A percentile compares a stretch with the other conserved stretches of the same genome.
These are phyloP conservation scores for Backusella tuberculispora DNA, from an alignment of 192 early-diverging fungal species.

Conservation along the genomic window DNA sequence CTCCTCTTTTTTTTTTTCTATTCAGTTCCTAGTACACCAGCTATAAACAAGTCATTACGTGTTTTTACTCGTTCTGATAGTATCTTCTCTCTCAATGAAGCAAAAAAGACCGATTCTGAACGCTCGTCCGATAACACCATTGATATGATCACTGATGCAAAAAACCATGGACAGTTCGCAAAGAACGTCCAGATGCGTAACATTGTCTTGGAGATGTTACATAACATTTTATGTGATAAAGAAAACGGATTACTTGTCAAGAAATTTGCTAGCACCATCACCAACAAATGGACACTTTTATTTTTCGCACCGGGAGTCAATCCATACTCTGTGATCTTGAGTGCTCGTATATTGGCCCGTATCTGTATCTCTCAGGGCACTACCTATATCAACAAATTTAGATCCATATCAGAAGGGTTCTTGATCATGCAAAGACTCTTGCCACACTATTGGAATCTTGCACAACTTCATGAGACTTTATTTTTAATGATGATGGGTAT, in stretches of 20 bases:
- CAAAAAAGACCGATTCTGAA: conserved; percentile 2
- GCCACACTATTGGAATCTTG: conserved; percentile 60
- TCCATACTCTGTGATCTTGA: conserved; percentile 55
- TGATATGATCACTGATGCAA: neutral
- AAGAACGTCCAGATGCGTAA: conserved; percentile 33
- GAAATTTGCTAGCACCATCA: conserved; percentile 58
- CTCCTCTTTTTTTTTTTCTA: neutral
- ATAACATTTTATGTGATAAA: conserved; percentile 60
- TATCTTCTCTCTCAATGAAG: neutral
- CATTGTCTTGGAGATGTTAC: conserved; percentile 66
- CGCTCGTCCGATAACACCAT: neutral
- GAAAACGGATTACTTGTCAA: conserved; percentile 45
- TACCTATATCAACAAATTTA: conserved; percentile 54
- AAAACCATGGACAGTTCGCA: neutral
- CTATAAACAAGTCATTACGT: neutral
- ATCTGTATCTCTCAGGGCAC: conserved; percentile 51
- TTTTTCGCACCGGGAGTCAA: conserved; percentile 58
- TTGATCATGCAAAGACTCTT: conserved; percentile 57
- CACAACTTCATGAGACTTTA: conserved; percentile 56
- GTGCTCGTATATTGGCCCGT: conserved; percentile 54
- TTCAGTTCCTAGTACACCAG: neutral
- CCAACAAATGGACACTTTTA: conserved; percentile 66
- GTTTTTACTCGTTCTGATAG: neutral
- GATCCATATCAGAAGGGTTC: conserved; percentile 55
- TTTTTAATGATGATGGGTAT: conserved; percentile 57